These are phyloP conservation scores for Oryza meridionalis DNA, from an alignment of 176 grass and related monocot species.

Conservation along the genomic window DNA sequence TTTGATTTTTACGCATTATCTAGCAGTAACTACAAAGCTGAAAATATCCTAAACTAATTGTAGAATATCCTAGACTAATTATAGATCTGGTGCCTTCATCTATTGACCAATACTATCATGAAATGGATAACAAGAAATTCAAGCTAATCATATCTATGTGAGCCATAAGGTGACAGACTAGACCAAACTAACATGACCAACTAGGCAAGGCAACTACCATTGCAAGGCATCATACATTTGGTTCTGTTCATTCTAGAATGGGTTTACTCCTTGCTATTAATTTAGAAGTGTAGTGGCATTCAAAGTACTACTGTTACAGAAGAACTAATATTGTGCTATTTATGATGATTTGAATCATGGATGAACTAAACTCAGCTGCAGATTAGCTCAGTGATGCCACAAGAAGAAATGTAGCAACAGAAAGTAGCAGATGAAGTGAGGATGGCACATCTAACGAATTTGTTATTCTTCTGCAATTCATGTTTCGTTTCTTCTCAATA, in stretches of 20 bases:
- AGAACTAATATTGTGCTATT: background rate
- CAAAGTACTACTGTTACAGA: background rate
- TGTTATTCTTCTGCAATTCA: background rate
- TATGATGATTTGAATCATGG: background rate
- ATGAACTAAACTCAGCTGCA: background rate
- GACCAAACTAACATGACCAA: too few species aligned
- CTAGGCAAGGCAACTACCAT: too few species aligned
- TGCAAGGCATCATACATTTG: background rate
- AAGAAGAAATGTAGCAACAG: background rate
- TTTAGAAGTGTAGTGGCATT: background rate
- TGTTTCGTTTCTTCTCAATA: background rate
- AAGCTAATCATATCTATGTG: too few species aligned
- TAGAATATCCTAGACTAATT: background rate
- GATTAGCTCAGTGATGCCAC: background rate
- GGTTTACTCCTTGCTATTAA: background rate
- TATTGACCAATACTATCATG: background rate
- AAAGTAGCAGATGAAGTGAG: background rate
- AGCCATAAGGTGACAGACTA: too few species aligned
- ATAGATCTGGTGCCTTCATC: background rate
- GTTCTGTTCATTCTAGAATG: constrained; percentile 26
- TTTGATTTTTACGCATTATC: background rate
- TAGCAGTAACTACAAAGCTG: background rate
- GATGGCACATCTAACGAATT: background rate
- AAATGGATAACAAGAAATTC: background rate
- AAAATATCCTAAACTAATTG: background rate